Conservation (phyloP, 164 flowering plant genomes). For the Magnolia sinica region DNA sequence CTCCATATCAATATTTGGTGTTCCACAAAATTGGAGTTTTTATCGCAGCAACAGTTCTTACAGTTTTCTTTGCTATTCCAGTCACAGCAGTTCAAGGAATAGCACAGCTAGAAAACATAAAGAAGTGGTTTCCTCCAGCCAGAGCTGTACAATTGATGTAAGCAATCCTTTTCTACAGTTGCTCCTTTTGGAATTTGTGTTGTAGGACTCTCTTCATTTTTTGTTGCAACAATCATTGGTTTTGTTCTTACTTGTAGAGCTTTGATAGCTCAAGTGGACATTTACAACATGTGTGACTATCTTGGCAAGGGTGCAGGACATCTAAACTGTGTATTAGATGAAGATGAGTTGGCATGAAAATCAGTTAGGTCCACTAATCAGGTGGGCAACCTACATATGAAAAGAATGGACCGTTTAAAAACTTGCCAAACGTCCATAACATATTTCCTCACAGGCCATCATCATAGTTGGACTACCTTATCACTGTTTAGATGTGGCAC, state of each 20-base stretch:
- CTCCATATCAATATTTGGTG: conserved; percentile 42
- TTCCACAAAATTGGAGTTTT: conserved; percentile 50
- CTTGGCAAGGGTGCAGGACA: background rate
- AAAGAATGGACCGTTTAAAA: background rate
- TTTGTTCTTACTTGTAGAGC: background rate
- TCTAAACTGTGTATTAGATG: background rate
- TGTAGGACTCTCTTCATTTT: too few relatives aligned
- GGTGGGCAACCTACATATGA: background rate
- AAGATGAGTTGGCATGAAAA: background rate
- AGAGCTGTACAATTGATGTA: conserved; percentile 77
- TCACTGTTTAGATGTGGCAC: too few relatives aligned
- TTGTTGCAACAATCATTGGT: background rate
- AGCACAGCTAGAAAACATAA: conserved; percentile 69
- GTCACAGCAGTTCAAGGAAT: conserved; percentile 94
- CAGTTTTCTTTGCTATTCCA: conserved; percentile 82
- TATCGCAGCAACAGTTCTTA: conserved; percentile 55
- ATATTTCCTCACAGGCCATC: background rate
- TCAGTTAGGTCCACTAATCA: background rate
- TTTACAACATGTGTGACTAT: background rate
- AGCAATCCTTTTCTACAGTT: conserved; percentile 16
- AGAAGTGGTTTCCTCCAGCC: conserved; percentile 90
- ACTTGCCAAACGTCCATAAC: background rate
- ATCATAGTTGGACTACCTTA: background rate
- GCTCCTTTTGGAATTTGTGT: background rate
- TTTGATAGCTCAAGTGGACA: background rate